Percentiles rank a stretch among this genome's conserved stretches.
Evolutionary conservation across 306 rosid species (phyloP).

Genomic region (Medicago ruthenica): DNA sequence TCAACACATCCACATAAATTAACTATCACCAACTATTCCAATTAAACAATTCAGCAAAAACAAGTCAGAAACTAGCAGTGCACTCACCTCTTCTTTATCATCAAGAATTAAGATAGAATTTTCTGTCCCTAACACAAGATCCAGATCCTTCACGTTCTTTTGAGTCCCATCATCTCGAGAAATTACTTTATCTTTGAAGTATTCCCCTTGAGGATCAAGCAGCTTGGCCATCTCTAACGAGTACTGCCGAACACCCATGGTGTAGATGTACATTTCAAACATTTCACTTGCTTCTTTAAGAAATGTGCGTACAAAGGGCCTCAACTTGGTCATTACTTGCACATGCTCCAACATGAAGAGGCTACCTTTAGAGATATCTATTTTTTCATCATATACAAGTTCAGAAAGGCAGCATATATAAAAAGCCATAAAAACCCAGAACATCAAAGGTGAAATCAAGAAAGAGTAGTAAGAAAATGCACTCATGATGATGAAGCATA

Average conservation of each 20-base stretch:
- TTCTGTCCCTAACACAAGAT: conserved; percentile 83
- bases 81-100: conserved; percentile 83
- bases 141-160: conserved; percentile 83
- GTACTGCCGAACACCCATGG: conserved; percentile 86
- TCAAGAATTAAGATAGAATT: conserved; percentile 87
- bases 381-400: conserved; percentile 35
- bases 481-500: conserved; percentile 35
- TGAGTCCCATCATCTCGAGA: conserved; percentile 93
- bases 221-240: conserved; percentile 86
- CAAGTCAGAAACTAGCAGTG: conserved; percentile 34
- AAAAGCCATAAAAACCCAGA: conserved; percentile 18
- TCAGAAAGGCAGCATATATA: conserved; percentile 14
- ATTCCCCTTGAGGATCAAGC: conserved; percentile 81
- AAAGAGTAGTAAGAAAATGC: conserved; percentile 10
- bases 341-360: conserved; percentile 61
- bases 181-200: conserved; percentile 71
- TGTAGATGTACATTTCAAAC: conserved; percentile 84
- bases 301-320: conserved; percentile 81
- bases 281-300: conserved; percentile 72
- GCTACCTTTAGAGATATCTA: conserved; percentile 72
- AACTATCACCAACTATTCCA: conserved; percentile 25
- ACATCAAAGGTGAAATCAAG: conserved; percentile 14
- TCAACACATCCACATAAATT: neutral
- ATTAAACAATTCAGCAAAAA: conserved; percentile 18
- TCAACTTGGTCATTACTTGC: conserved; percentile 83